Base-by-base conservation (phyloP, 257 asterid genomes). In the Anisodus tanguticus region DNA sequence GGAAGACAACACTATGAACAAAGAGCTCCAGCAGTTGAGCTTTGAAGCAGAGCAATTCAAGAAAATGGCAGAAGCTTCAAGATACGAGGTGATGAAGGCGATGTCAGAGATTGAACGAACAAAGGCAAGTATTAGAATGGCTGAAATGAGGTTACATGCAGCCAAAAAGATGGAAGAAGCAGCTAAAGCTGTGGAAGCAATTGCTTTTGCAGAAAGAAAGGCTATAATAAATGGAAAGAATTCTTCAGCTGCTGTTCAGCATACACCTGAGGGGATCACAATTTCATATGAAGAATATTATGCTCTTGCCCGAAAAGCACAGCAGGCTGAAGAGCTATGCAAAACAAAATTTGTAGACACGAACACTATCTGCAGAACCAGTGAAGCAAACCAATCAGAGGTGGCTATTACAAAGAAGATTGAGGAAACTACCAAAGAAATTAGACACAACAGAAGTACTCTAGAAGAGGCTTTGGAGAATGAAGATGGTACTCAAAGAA, bases 81-180 rank as follows among this genome's bases (percentile, higher is more conserved):
- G 97, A 66, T 94, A 94, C 69, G 98, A 94, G 89, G 97, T 95
- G 26, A 91, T 94, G 93, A 91, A 87, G 84, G 99, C 99, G 0
- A 93, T 93, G 96, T 71, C 90, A 0, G 99, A 95, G 93, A 95
- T 95, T 3, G 98, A 95, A 62, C 83, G 90, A 68, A 93, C 98
- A 1, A 95, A 94, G 87, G 88, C 90, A 53, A 94, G 97, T 82
- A 95, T 95, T 4, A 89, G 82, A 62, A 92, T 95, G 96, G 98
- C 97, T 8, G 99, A 95, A 85, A 94, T 95, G 99, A 92, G 99
- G 83, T 53, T 94, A 31, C 89, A 88, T 55, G 99, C 99, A 0
- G 99, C 99, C 22, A 93, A 92, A 89, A 95, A 94, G 77, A 94
- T 95, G 97, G 98, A 94, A 71, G 97, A 95, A 83, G 97, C 97